phyloP scores from a whole-genome alignment of 306 rosid species.

The Begonia loranthoides region DNA sequence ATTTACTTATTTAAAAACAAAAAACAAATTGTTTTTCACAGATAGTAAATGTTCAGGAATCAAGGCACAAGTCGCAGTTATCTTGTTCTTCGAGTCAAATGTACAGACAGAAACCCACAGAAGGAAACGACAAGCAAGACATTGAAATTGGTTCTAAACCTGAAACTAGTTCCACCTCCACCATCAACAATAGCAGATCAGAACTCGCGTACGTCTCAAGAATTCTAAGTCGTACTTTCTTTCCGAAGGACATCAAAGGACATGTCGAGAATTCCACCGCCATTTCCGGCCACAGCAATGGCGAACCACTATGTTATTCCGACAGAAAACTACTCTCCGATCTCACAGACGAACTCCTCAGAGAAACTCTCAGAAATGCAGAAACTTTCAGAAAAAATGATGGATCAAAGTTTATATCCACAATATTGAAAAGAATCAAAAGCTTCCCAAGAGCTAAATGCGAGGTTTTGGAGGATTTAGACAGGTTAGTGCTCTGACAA shows the following conservation, averaged over 20 bases:
- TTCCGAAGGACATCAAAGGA: slow-evolving; percentile 16
- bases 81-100: slow-evolving; percentile 40
- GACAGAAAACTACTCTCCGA: slow-evolving; percentile 43
- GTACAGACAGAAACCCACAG: slow-evolving; percentile 25
- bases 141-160: slow-evolving; percentile 15
- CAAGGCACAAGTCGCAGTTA: slow-evolving; percentile 37
- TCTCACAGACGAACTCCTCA: slow-evolving; percentile 43
- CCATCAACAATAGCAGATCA: slow-evolving; percentile 11
- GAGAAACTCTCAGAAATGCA: slow-evolving; percentile 20
- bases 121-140: slow-evolving; percentile 14
- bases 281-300: too few species aligned
- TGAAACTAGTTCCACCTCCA: slow-evolving; percentile 12
- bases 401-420: slow-evolving; percentile 22
- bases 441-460: slow-evolving; percentile 44
- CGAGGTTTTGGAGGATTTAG: slow-evolving; percentile 46
- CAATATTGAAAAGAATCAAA: slow-evolving; percentile 34
- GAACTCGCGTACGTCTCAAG: slow-evolving; percentile 35
- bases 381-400: background rate
- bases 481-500: too few species aligned
- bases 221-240: slow-evolving; percentile 36
- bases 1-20: background rate
- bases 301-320: slow-evolving; percentile 7
- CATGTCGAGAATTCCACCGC: too few species aligned
- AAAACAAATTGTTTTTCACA: background rate
- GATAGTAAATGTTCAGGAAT: slow-evolving; percentile 26